Base-by-base conservation (phyloP, 768 basidiomycete genomes). In the Rhodosporidiobolus odoratus region DNA sequence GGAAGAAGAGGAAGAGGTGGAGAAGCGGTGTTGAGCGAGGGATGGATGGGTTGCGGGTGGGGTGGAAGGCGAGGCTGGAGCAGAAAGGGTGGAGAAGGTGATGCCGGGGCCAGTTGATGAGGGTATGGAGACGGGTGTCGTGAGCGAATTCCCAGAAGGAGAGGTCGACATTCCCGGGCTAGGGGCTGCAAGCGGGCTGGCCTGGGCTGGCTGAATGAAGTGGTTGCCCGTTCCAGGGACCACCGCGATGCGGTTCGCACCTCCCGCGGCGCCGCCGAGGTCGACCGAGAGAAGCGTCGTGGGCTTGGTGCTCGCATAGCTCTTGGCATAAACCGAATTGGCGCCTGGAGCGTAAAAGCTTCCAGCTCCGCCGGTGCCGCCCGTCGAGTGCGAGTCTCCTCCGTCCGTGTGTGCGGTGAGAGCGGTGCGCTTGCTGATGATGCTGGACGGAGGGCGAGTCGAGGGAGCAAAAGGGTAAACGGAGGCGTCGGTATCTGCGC, bases 401-500 rank as follows among this genome's bases (percentile, higher is more conserved):
- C 74, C 52, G 66, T 57, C 74, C n/a, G 73, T 65, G 62, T 9
- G 91, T 23, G 16, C 12, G 12, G 60, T 48, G 38, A 21, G 54
- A 91, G 35, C 91, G 84, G 79, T 90, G 89, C 32, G 37, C 17
- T 47, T 1, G 89, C 90, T 0, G 89, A 90, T 2, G 90, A 91
- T 4, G 61, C 67, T 52, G 41, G 69, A 40, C 88, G 91, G 64
- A 85, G 86, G 4, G 90, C 92, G 5, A 88, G 87, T 84, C 74
- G 89, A 92, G 8, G 95, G 95, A 32, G 92, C 90, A 43, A 97
- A 80, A 6, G 93, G 92, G 38, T 92, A 86, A 23, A 96, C 79
- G 45, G 92, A 95, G 16, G 95, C 95, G 77, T 96, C 92, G 65
- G 96, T 95, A 78, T 97, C 94, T 23, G 92, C 93, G 80, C 91